Evolutionary conservation across 306 rosid genomes (phyloP).

Genomic region (Vigna hirtella): DNA sequence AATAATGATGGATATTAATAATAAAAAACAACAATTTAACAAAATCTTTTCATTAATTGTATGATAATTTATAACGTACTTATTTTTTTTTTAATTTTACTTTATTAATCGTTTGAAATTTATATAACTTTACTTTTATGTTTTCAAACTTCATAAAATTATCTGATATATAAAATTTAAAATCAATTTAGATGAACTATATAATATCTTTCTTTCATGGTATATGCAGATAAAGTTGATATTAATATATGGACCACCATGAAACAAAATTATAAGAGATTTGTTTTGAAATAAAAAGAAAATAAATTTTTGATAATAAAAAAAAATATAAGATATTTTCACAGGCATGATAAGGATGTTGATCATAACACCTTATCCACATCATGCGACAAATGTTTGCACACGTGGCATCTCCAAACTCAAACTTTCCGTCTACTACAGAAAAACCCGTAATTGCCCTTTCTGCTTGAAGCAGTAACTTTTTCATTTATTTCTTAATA

Average conservation of each 20-base stretch:
- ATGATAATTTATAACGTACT: too few relatives aligned
- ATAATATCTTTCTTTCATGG: background rate
- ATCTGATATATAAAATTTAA: too few relatives aligned
- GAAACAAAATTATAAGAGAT: background rate
- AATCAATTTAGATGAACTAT: too few relatives aligned
- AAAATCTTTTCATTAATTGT: too few relatives aligned
- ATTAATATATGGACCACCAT: background rate
- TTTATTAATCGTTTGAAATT: too few relatives aligned
- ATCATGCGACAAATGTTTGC: slow-evolving; percentile 26
- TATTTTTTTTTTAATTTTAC: too few relatives aligned
- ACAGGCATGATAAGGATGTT: background rate
- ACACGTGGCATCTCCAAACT: slow-evolving; percentile 53
- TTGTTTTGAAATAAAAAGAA: background rate
- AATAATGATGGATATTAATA: too few relatives aligned
- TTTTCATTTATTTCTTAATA: background rate
- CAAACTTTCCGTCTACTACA: background rate
- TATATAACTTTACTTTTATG: too few relatives aligned
- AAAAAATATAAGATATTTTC: slow-evolving; percentile 14
- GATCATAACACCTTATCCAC: slow-evolving; percentile 50
- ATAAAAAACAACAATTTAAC: too few relatives aligned
- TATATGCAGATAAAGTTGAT: background rate
- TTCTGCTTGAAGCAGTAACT: background rate
- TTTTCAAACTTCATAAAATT: too few relatives aligned
- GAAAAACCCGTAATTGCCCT: slow-evolving; percentile 46
- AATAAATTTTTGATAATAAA: too few relatives aligned